Percentiles rank a stretch among this genome's conserved stretches.
These are phyloP conservation scores for Berkeleyomyces rouxiae DNA, from an alignment of 2,329 filamentous ascomycete species.

Conservation along the genomic window DNA sequence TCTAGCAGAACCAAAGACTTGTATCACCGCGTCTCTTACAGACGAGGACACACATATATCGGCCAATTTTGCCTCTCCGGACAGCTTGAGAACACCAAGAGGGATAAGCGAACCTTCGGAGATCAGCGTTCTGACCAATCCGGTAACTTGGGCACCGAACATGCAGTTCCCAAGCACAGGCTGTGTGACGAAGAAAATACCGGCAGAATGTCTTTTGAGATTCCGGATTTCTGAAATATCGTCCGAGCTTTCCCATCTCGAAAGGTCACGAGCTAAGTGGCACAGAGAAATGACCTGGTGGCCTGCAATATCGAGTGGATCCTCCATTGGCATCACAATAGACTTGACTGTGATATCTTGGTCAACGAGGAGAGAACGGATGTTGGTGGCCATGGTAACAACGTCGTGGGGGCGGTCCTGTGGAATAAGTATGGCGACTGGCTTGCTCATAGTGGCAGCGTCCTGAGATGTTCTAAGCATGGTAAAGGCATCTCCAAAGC, in stretches of 20 bases:
- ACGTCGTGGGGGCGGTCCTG: background rate
- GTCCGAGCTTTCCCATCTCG: conserved; percentile 6
- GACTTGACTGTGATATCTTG: background rate
- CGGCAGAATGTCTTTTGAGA: conserved; percentile 23
- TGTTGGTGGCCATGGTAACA: background rate
- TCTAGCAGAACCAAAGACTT: conserved; percentile 2
- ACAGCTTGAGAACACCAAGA: conserved; percentile 2
- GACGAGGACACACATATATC: conserved; percentile 15
- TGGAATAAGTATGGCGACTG: conserved; percentile 5
- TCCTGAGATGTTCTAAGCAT: background rate
- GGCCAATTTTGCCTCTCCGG: conserved; percentile 29
- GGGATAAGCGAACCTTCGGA: conserved; percentile 30
- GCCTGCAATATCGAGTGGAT: background rate
- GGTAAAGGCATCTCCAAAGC: conserved; percentile 2
- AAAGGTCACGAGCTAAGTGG: background rate
- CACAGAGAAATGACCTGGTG: conserved; percentile 6
- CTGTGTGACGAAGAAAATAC: conserved; percentile 32
- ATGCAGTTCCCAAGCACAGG: conserved; percentile 23
- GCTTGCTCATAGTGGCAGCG: background rate
- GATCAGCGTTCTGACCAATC: conserved; percentile 30
- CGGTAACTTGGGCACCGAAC: conserved; percentile 25
- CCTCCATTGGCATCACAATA: background rate
- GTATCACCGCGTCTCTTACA: background rate
- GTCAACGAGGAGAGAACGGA: background rate
- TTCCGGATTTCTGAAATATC: conserved; percentile 26